Percentiles rank a stretch among this genome's conserved stretches.
Evolutionary conservation across 169 alveolate genomes (phyloP).

Genomic region (Perkinsus olseni): DNA sequence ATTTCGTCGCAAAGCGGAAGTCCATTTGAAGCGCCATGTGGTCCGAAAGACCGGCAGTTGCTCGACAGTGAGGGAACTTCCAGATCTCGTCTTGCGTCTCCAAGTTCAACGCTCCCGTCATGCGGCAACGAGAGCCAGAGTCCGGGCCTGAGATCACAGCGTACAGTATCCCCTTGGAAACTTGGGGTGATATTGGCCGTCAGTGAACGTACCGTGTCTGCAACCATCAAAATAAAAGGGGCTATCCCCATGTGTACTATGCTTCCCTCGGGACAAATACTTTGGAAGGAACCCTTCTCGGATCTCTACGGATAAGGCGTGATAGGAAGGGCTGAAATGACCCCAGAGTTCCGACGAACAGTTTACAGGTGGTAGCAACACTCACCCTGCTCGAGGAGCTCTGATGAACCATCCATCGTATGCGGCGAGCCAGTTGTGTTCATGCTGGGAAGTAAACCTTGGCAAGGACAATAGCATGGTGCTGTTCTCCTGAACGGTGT

Average conservation of each 20-base stretch:
- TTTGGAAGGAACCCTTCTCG: neutral
- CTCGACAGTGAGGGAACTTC: neutral
- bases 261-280: neutral
- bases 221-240: neutral
- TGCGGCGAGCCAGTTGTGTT: neutral
- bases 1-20: neutral
- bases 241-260: neutral
- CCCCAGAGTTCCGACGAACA: too few relatives aligned
- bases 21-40: neutral
- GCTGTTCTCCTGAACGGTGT: neutral
- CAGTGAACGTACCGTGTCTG: neutral
- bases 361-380: too few relatives aligned
- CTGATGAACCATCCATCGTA: neutral
- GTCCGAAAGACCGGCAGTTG: neutral
- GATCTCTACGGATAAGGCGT: neutral
- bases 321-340: neutral
- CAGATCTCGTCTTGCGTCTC: neutral
- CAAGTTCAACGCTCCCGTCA: neutral
- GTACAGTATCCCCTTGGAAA: too few relatives aligned
- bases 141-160: neutral
- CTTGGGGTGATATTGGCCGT: too few relatives aligned
- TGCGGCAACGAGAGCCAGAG: neutral
- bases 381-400: neutral
- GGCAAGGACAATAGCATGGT: neutral
- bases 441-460: neutral